A percentile compares a stretch with the other conserved stretches of the same genome.
phyloP scores from a whole-genome alignment of 345 rosid species.

The Pistacia vera region DNA sequence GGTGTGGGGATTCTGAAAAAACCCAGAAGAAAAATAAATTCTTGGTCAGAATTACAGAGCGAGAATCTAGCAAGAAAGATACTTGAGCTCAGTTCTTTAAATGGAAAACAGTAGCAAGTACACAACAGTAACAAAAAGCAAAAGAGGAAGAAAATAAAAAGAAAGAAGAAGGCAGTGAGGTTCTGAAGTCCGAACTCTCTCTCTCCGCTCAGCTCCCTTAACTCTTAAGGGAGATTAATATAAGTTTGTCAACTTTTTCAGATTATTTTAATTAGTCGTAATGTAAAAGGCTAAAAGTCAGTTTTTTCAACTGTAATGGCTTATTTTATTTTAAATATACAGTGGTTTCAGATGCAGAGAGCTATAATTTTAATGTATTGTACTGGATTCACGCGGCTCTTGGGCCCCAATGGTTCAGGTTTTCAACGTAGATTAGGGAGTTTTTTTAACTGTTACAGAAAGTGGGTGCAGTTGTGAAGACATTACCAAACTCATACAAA shows the following conservation, averaged over 20 bases:
- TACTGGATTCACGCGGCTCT: slow-evolving; percentile 25
- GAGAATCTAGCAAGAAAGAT: slow-evolving; percentile 33
- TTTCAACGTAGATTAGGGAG: slow-evolving; percentile 2
- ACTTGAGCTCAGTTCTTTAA: slow-evolving; percentile 18
- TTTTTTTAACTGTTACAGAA: slow-evolving; percentile 21
- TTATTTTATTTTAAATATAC: background rate
- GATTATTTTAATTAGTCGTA: background rate
- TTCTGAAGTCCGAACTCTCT: background rate
- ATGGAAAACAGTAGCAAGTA: slow-evolving; percentile 10
- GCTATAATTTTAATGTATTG: background rate
- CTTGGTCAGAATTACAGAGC: slow-evolving; percentile 24
- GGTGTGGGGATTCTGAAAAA: slow-evolving; percentile 23
- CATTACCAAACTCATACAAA: slow-evolving; percentile 3
- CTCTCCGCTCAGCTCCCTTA: background rate
- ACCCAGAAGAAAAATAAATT: slow-evolving; percentile 21
- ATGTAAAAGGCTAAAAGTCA: no score
- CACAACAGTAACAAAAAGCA: background rate
- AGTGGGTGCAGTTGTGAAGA: slow-evolving; percentile 6
- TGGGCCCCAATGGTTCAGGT: slow-evolving; percentile 19
- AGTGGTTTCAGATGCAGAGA: no score
- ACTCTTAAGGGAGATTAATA: background rate
- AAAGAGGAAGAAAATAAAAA: background rate
- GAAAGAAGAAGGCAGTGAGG: background rate
- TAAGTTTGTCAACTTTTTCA: slow-evolving; percentile 2
- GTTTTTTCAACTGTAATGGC: background rate